Evolutionary conservation across 345 rosid genomes (phyloP).

Genomic region (Eucalyptus sp.): DNA sequence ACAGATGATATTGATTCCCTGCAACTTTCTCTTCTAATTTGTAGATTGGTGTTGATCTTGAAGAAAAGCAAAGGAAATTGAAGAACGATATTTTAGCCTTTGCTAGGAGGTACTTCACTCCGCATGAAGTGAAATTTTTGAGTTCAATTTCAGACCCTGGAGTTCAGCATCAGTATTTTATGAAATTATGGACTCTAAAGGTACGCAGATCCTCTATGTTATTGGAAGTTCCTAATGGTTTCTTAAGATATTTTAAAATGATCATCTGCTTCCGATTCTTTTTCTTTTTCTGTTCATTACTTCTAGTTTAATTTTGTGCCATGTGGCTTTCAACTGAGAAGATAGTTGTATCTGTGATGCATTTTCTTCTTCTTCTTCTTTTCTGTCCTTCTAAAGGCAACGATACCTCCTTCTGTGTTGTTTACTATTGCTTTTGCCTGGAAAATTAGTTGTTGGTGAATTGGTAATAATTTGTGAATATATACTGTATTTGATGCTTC

Average conservation of each 20-base stretch:
- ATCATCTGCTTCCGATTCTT: not conserved
- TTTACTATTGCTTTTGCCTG: not conserved
- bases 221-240: not conserved
- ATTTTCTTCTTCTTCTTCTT: not conserved
- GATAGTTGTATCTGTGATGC: not conserved
- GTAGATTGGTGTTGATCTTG: slow-evolving; percentile 85
- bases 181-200: slow-evolving; percentile 89
- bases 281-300: not conserved
- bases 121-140: slow-evolving; percentile 43
- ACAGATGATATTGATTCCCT: not conserved
- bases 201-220: slow-evolving; percentile 6
- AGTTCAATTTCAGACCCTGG: slow-evolving; percentile 46
- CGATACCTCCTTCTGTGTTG: not conserved
- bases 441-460: not conserved
- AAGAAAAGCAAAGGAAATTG: slow-evolving; percentile 56
- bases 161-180: slow-evolving; percentile 51
- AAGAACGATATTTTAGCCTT: slow-evolving; percentile 44
- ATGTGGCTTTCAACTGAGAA: not conserved
- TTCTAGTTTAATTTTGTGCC: not conserved
- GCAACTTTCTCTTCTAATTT: not conserved
- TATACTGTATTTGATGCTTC: not conserved
- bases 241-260: not conserved
- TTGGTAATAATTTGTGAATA: not conserved
- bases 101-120: slow-evolving; percentile 51
- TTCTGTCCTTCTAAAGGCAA: not conserved